Evolutionary conservation across 768 basidiomycete species (phyloP).

Genomic region (Tylopilus vinaceipallidus): DNA sequence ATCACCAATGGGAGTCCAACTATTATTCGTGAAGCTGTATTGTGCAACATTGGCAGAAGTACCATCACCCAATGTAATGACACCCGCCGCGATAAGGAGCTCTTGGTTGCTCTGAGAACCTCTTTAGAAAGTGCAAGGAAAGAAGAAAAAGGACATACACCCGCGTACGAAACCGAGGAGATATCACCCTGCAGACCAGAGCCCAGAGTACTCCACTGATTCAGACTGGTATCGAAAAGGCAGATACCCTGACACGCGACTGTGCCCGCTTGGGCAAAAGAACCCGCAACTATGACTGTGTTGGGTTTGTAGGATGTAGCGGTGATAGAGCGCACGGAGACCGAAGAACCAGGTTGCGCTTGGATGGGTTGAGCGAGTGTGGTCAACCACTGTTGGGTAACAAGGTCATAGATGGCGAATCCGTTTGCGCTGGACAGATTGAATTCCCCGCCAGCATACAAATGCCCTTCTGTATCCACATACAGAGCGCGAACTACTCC

Average conservation of each 20-base stretch:
- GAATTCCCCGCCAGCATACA: constrained; percentile 88
- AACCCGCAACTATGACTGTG: constrained; percentile 80
- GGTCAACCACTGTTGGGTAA: constrained; percentile 58
- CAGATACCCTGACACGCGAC: constrained; percentile 78
- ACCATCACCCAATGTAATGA: constrained; percentile 63
- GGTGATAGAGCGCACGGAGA: constrained; percentile 71
- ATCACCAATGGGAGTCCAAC: constrained; percentile 71
- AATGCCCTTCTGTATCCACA: constrained; percentile 55
- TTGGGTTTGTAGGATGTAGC: constrained; percentile 57
- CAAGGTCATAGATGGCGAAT: constrained; percentile 80
- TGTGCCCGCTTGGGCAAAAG: constrained; percentile 77
- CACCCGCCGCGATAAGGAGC: constrained; percentile 75
- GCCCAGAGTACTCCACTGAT: constrained; percentile 81
- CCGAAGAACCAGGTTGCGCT: constrained; percentile 47
- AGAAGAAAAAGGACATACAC: constrained; percentile 46
- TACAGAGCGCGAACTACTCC: constrained; percentile 78
- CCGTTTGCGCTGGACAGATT: constrained; percentile 60
- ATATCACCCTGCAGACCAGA: constrained; percentile 81
- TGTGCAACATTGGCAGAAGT: constrained; percentile 69
- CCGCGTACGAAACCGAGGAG: constrained; percentile 74
- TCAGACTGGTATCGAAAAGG: constrained; percentile 59
- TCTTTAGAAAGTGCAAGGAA: constrained; percentile 8
- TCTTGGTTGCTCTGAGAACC: constrained; percentile 57
- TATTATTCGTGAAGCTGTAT: constrained; percentile 67
- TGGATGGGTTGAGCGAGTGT: constrained; percentile 59